Base-by-base conservation (phyloP, 352 stramenopile genomes). In the Aphanomyces euteiches region DNA sequence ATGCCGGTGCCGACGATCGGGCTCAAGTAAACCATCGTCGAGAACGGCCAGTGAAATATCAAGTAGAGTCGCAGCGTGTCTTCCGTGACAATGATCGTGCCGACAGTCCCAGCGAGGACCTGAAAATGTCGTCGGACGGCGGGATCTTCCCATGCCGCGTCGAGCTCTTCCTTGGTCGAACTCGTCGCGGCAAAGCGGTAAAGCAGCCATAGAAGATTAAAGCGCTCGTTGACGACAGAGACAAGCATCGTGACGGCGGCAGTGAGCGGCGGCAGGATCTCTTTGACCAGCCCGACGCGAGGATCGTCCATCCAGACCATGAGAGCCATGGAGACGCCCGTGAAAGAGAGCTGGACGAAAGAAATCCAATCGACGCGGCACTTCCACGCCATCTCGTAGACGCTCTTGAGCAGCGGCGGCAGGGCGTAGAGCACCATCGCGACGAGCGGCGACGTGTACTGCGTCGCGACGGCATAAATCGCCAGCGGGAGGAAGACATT, bases 361-460 rank as follows among this genome's bases (percentile, higher is more conserved):
- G 59, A 67, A 36, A 67, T 56, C 8, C 36, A 56, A n/a, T 67
- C 59, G 19, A 50, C 41, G 19, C 21, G 13, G 21, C 41, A 12
- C 21, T 56, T 10, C 7, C 7, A 5, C 41, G 38, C 41, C 19
- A 67, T 21, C 41, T 67, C 59, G 59, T 67, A 67, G 17, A 67
- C 2, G 41, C 39, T 21, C 41, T 67, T 67, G 59, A 48, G 38
- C 13, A 56, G 19, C 10, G 59, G 59, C 10, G 59, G 59, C 5
- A 67, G n/a, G 8, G 59, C 38, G 59, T 67, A 50, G 13, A 67
- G 43, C 2, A 54, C 43, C 59, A 67, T 67, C 0, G 59, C 59
- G 41, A 53, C 48, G 3, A 67, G 10, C 10, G 28, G 34, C 4
- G 59, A 41, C 43, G 59, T 67, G 43, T 56, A 67, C 21, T 67